These are phyloP conservation scores for Urtica urens DNA, from an alignment of 306 rosid species.

Conservation along the genomic window DNA sequence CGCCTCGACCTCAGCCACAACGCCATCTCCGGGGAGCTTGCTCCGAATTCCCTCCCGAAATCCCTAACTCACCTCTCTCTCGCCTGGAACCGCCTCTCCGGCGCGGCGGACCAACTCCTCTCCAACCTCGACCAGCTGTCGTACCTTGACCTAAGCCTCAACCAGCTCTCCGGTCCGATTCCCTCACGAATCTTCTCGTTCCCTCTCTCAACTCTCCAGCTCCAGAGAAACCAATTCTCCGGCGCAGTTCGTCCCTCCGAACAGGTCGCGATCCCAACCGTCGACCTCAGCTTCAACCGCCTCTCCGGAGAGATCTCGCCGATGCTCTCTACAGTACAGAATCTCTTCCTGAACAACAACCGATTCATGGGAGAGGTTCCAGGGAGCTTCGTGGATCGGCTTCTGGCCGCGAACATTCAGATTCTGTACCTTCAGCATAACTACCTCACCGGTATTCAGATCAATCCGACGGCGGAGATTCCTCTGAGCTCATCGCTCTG, in stretches of 20 bases:
- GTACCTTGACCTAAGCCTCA: slow-evolving; percentile 73
- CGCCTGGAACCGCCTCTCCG: slow-evolving; percentile 65
- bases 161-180: slow-evolving; percentile 58
- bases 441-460: slow-evolving; percentile 77
- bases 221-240: slow-evolving; percentile 55
- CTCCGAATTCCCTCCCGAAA: slow-evolving; percentile 47
- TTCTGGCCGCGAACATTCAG: slow-evolving; percentile 58
- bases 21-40: slow-evolving; percentile 56
- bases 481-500: slow-evolving; percentile 81
- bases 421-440: slow-evolving; percentile 83
- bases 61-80: slow-evolving; percentile 75
- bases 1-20: slow-evolving; percentile 88
- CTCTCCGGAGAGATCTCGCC: slow-evolving; percentile 66
- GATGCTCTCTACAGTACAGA: slow-evolving; percentile 64
- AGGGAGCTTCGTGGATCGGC: slow-evolving; percentile 53
- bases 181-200: slow-evolving; percentile 70
- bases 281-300: slow-evolving; percentile 79
- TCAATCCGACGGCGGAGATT: slow-evolving; percentile 91
- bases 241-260: slow-evolving; percentile 55
- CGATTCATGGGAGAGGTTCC: slow-evolving; percentile 83
- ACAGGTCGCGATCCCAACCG: slow-evolving; percentile 56
- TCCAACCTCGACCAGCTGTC: slow-evolving; percentile 48
- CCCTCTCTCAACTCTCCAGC: slow-evolving; percentile 55
- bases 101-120: slow-evolving; percentile 49
- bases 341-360: slow-evolving; percentile 72